Base-by-base conservation (phyloP, 305 asterid species). In the Fraxinus nigra region DNA sequence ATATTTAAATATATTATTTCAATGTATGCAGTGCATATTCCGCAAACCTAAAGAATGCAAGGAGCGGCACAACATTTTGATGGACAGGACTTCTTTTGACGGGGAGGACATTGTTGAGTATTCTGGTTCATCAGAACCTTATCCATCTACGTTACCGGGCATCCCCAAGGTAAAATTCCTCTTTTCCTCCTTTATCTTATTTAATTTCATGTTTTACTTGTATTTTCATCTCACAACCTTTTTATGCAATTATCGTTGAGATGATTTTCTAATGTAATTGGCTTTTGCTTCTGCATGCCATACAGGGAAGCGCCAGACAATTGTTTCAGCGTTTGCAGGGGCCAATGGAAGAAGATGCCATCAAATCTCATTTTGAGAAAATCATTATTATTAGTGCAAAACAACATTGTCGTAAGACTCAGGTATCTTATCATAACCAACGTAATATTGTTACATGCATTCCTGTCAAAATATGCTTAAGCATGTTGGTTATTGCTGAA, bases 51-150 rank as follows among this genome's bases (percentile, higher is more conserved):
- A 90, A 85, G 98, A 92, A 84, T 93, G 98, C 91, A 93, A 89
- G 86, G 98, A 93, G 85, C 93, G 95, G 22, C 95, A 93, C 83
- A 86, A 85, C 79, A 76, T 85, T 80, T 84, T 93, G 88, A 93
- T 91, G 95, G 97, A 92, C 85, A 88, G 88, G 87, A 90, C 90
- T 84, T 80, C 90, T 83, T 93, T 90, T 85, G 95, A 93, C 83
- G 97, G 94, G 69, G 97, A 92, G 1, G 98, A 93, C 85, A 91
- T 95, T 85, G 94, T 95, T 63, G 97, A 93, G 85, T 97, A 92
- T 83, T 92, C 97, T 76, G 95, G 97, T 82, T 91, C 98, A 67
- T 90, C 95, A 67, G 97, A 92, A 81, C 94, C 94, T 24, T 92
- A 93, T 89, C 90, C 93, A 79, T 91, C 97, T 81, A 87, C 95